Evolutionary conservation across 1,139 yeast genomes (phyloP), one percentile per base, ranked within the genome.

Genomic region (Hansenula sp.): DNA sequence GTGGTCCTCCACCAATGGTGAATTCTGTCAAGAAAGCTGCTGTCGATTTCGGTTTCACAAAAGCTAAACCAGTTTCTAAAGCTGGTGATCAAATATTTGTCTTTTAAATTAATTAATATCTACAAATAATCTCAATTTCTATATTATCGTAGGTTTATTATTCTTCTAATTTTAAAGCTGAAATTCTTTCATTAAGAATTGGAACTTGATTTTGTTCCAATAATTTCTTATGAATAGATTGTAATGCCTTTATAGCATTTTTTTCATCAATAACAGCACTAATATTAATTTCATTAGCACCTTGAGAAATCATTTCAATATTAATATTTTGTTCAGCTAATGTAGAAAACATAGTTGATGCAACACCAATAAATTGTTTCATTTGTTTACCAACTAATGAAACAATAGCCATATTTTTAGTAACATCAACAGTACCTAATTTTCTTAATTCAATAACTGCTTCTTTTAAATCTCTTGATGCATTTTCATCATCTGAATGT

Each of bases 221-320:
- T 46, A 92, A 66, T 45, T 77, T 79, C 39, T 84, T 85, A 59
- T 92, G 98, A 45, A 92, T 79, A 4, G 92, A 83, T 57, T 81
- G 80, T 49, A 92, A 73, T 2, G 97, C 97, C 60, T 87, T 82
- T 36, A 88, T 68, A 12, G 95, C 82, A 57, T 92, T 95, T 44
- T 69, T 68, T 52, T 85, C 89, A 51, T 84, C 87, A 45, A 92
- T 88, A 42, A 92, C 98, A 46, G 97, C 95, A 30, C 96, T 86
- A 42, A 92, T 92, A 62, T 92, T 92, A 55, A 92, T 92, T 65
- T 92, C 98, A 59, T 92, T 90, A 27, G 98, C 97, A 52, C 98
- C 98, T 71, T 92, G 98, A 42, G 90, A 79, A 59, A 92, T 92
- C 98, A 92, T 92, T 64, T 92, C 98, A 54, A 92, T 89, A 65